Base-by-base conservation (phyloP, 805 yeast genomes). In the Metschnikowia arizonensis region DNA sequence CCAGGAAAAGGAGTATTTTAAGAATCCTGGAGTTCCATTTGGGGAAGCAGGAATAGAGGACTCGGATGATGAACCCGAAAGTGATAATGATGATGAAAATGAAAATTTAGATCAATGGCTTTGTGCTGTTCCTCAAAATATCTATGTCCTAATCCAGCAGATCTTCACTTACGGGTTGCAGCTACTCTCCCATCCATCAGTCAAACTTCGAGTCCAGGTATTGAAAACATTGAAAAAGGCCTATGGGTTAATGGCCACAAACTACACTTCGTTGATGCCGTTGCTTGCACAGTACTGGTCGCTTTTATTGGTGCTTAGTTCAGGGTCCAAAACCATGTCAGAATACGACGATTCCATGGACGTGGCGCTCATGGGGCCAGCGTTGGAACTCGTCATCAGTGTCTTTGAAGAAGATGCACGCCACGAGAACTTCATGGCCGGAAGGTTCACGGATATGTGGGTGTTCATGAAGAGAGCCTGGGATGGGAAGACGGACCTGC, bases 101-200 rank as follows among this genome's bases (percentile, higher is more conserved):
- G 39, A 42, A 1, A 47, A 21, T 21, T 6, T 21, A 6, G 24
- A 4, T 3, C 25, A 23, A 12, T 89, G 97, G 97, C 53, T 58
- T 0, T 83, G 91, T 0, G 81, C 82, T 0, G 67, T 90, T 0
- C 85, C 95, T 0, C 66, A 74, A 33, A 65, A 72, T 2, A 66
- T 84, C 0, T 91, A 87, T 60, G 60, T 64, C 32, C 65, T 82
- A 2, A 64, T 86, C 1, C 77, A 81, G 35, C 78, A 78, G 44
- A 80, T 91, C 3, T 69, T 81, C 43, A 75, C 71, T 5, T 87
- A 88, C 59, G 83, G 91, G 5, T 85, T 86, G 44, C 68, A 87
- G 47, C 70, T 78, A 28, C 64, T 88, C 30, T 80, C 87, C 2
- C 93, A 86, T 54, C 77, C 78, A 1, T 83, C 95, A 0, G 61